Evolutionary conservation across 768 basidiomycete genomes (phyloP).

Genomic region (Tylopilus plumbeoviolaceoides): DNA sequence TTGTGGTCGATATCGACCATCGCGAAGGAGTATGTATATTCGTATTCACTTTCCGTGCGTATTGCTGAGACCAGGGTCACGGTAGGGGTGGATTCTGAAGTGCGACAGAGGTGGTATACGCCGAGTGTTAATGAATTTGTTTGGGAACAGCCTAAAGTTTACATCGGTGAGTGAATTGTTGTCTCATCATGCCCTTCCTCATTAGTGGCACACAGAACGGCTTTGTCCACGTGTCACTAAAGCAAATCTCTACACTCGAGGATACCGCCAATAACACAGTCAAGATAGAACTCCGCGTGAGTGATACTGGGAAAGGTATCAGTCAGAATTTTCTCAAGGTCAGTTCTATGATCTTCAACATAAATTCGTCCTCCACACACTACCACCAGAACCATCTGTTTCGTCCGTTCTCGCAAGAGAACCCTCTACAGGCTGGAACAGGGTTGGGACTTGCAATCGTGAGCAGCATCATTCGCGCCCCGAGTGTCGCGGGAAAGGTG

Average conservation of each 20-base stretch:
- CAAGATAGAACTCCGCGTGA: constrained; percentile 78
- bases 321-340: constrained; percentile 91
- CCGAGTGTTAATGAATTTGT: constrained; percentile 89
- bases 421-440: constrained; percentile 88
- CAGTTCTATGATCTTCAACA: constrained; percentile 4
- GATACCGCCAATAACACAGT: constrained; percentile 55
- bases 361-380: not conserved
- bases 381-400: constrained; percentile 77
- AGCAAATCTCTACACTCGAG: constrained; percentile 59
- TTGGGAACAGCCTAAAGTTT: constrained; percentile 93
- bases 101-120: constrained; percentile 93
- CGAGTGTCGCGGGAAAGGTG: constrained; percentile 84
- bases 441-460: constrained; percentile 95
- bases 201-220: constrained; percentile 54
- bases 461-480: constrained; percentile 84
- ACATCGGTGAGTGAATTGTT: constrained; percentile 54
- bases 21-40: constrained; percentile 52
- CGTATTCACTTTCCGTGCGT: not conserved
- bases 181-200: not conserved
- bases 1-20: constrained; percentile 80
- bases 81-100: constrained; percentile 80
- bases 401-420: constrained; percentile 97
- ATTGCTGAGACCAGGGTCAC: constrained; percentile 8
- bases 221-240: constrained; percentile 80
- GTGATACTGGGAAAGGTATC: constrained; percentile 94